phyloP scores from a whole-genome alignment of 2,329 filamentous ascomycete species.

The Phialophora verrucosa region DNA sequence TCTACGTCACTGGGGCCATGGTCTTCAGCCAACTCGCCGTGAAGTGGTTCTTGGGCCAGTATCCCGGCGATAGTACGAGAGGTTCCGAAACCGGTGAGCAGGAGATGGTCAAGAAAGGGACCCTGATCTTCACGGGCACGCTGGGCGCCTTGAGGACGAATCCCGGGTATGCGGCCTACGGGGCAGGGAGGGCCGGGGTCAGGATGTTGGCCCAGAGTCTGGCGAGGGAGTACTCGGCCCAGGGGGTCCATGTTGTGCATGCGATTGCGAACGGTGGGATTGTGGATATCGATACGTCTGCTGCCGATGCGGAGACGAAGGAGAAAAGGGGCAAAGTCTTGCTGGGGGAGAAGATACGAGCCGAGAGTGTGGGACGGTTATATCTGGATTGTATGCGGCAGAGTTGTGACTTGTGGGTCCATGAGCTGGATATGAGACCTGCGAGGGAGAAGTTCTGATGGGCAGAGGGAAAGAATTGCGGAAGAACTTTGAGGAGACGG shows the following conservation, averaged over 20 bases:
- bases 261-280: conserved; percentile 62
- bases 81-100: conserved; percentile 40
- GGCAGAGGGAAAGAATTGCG: too few relatives aligned
- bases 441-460: conserved; percentile 41
- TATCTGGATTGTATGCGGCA: conserved; percentile 60
- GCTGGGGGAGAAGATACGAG: conserved; percentile 62
- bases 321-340: conserved; percentile 55
- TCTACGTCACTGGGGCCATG: conserved; percentile 62
- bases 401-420: conserved; percentile 58
- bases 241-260: conserved; percentile 65
- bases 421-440: conserved; percentile 57
- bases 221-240: conserved; percentile 62
- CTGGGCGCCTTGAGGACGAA: conserved; percentile 61
- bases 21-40: conserved; percentile 61
- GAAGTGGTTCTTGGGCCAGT: conserved; percentile 43
- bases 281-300: conserved; percentile 24
- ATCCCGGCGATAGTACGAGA: conserved; percentile 51
- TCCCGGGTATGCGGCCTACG: conserved; percentile 61
- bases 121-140: conserved; percentile 63
- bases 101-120: conserved; percentile 61
- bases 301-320: conserved; percentile 55
- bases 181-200: conserved; percentile 59
- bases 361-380: conserved; percentile 63
- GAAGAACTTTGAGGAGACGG: too few relatives aligned
- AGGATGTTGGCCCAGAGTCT: conserved; percentile 62